These are phyloP conservation scores for Cryptococcus maquisensis DNA, from an alignment of 1,284 basidiomycete genomes.

Conservation along the genomic window DNA sequence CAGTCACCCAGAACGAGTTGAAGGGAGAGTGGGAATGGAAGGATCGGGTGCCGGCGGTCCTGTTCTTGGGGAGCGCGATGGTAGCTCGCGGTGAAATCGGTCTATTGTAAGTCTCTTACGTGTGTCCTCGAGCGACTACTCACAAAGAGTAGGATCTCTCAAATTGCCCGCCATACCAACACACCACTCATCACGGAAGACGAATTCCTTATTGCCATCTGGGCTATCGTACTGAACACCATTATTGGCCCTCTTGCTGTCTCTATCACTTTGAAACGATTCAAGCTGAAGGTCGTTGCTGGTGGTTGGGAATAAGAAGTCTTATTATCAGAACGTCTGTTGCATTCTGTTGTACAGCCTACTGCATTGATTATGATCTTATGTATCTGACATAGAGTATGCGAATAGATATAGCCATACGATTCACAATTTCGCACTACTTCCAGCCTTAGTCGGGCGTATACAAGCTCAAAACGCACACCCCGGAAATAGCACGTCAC, in stretches of 20 bases:
- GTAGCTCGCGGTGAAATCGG: constrained; percentile 58
- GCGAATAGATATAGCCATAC: not conserved
- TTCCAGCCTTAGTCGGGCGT: too few relatives aligned
- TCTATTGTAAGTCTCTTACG: constrained; percentile 47
- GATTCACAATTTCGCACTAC: too few relatives aligned
- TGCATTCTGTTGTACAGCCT: not conserved
- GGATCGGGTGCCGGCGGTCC: constrained; percentile 5
- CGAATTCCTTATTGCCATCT: constrained; percentile 52
- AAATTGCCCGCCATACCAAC: constrained; percentile 27
- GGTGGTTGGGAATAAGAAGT: constrained; percentile 36
- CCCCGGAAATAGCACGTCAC: too few relatives aligned
- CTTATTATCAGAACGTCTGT: not conserved
- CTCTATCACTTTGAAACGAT: constrained; percentile 45
- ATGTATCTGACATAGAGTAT: too few relatives aligned
- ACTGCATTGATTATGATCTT: too few relatives aligned
- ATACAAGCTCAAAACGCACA: too few relatives aligned
- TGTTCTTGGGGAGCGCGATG: constrained; percentile 53
- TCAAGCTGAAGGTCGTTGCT: constrained; percentile 33
- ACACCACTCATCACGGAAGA: constrained; percentile 47
- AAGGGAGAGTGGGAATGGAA: not conserved
- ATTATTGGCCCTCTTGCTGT: constrained; percentile 53
- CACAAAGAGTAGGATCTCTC: constrained; percentile 22
- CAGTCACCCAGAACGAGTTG: not conserved
- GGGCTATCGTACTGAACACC: constrained; percentile 56
- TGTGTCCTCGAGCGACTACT: not conserved